Base-by-base conservation (phyloP, 768 basidiomycete species). In the Hemileccinum impolitum region DNA sequence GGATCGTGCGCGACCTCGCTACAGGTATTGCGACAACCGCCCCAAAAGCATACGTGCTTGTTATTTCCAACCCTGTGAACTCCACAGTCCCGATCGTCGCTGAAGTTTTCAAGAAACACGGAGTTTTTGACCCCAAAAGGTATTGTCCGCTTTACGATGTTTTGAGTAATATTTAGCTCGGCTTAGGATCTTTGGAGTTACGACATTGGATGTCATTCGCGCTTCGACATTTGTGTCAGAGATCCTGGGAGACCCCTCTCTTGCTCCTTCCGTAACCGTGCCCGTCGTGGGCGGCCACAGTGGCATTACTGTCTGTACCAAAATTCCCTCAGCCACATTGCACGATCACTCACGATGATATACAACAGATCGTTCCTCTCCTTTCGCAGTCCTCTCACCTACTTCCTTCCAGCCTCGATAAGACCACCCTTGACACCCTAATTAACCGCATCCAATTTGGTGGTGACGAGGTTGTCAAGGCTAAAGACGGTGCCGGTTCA, bases 21-120 rank as follows among this genome's bases (percentile, higher is more conserved):
- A 86, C 82, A 31, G 94, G 90, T 28, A 90, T 94, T 60, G 94
- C 95, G 14, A 83, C 79, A 14, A 65, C 72, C 42, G 81, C 82
- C 37, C 95, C 95, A 51, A 94, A 93, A 64, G 96, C 96, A 18
- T 87, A 88, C 61, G 82, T 98, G 39, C 82, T 94, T 42, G 94
- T 99, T 58, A 98, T 99, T 70, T 95, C 96, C 60, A 99, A 99
- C 77, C 96, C 96, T 28, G 95, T 99, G 66, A 98, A 99, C 81
- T 97, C 95, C 37, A 97, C 96, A 34, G 95, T 98, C 34, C 96
- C 96, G 41, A 91, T 99, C 63, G 92, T 93, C 39, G 92, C 83
- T 14, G 95, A 98, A 70, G 87, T 95, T 32, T 82, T 94, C 75
- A 99, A 95, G 82, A 86, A 91, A 70, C 80, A 87, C 56, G 85